Evolutionary conservation across 2,329 filamentous ascomycete species (phyloP).

Genomic region (Aspergillus fumigatiaffinis): DNA sequence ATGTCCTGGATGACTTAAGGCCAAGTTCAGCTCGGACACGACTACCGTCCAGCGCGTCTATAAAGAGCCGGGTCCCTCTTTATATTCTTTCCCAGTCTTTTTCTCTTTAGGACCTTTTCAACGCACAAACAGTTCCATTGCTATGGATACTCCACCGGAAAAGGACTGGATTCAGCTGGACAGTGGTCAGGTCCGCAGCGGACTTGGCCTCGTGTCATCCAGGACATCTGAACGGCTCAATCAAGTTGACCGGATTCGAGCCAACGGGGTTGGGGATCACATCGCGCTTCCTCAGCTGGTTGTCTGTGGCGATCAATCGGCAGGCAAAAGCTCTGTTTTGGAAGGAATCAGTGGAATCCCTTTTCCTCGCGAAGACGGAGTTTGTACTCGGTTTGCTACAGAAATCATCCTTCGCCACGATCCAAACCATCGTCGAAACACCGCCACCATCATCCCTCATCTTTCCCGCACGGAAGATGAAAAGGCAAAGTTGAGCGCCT

Average conservation of each 20-base stretch:
- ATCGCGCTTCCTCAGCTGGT: constrained; percentile 58
- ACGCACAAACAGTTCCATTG: no score
- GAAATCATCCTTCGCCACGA: constrained; percentile 49
- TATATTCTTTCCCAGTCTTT: no score
- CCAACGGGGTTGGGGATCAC: constrained; percentile 47
- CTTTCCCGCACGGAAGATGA: constrained; percentile 8
- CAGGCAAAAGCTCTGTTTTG: constrained; percentile 58
- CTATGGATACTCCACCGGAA: no score
- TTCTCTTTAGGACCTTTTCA: no score
- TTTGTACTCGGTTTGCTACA: constrained; percentile 61
- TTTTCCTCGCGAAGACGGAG: constrained; percentile 56
- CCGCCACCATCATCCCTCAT: constrained; percentile 10
- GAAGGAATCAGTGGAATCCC: constrained; percentile 59
- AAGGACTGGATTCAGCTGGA: no score
- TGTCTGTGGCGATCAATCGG: constrained; percentile 61
- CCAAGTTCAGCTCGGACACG: no score
- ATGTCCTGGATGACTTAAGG: no score
- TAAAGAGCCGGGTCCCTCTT: no score
- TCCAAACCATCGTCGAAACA: background rate
- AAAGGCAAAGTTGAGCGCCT: constrained; percentile 5
- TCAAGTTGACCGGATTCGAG: constrained; percentile 53
- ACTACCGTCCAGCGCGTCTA: no score
- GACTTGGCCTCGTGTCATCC: constrained; percentile 9
- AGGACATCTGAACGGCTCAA: constrained; percentile 39
- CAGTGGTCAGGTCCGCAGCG: background rate